These are phyloP conservation scores for Arthrobotrys iridis DNA, from an alignment of 2,329 filamentous ascomycete genomes.

Conservation along the genomic window DNA sequence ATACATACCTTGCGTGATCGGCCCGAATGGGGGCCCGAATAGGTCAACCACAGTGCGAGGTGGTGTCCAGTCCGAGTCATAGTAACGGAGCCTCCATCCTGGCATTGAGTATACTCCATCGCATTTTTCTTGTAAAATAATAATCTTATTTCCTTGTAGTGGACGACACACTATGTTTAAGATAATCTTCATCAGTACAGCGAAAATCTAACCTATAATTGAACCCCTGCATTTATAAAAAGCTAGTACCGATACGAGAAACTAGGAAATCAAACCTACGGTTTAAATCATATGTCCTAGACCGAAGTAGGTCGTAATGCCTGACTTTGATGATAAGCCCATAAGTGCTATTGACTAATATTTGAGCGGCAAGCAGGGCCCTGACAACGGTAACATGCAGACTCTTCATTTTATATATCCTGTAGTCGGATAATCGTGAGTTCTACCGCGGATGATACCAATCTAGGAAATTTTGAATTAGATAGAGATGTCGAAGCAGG, in stretches of 20 bases:
- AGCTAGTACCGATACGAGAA: background rate
- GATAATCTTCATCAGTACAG: background rate
- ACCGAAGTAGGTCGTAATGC: constrained; percentile 22
- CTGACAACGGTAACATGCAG: background rate
- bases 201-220: too few relatives aligned
- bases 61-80: background rate
- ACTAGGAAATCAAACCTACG: constrained; percentile 10
- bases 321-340: constrained; percentile 29
- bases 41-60: constrained; percentile 1
- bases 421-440: too few relatives aligned
- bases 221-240: background rate
- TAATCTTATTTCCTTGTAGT: constrained; percentile 9
- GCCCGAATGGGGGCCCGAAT: constrained; percentile 35
- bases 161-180: constrained; percentile 40
- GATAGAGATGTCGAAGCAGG: too few relatives aligned
- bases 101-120: constrained; percentile 26
- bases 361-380: background rate
- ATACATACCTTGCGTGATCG: background rate
- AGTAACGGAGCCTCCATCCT: constrained; percentile 21
- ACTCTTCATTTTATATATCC: too few relatives aligned
- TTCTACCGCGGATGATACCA: too few relatives aligned
- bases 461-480: too few relatives aligned
- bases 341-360: background rate
- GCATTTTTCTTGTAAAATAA: constrained; percentile 28
- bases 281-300: background rate